Evolutionary conservation across 2,329 filamentous ascomycete genomes (phyloP).

Genomic region (Fusarium goolgardi): DNA sequence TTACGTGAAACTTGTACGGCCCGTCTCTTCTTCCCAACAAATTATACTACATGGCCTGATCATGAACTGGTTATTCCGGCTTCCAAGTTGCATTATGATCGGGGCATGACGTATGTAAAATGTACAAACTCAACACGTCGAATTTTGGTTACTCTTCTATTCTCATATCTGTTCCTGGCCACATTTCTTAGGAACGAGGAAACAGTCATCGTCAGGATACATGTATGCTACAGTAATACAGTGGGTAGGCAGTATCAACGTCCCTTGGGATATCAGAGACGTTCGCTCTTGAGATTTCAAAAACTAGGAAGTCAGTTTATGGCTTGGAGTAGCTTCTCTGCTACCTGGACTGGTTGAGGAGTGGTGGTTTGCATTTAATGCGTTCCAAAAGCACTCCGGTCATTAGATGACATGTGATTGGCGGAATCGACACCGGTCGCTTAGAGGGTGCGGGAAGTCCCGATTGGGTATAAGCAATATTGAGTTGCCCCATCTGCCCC

Average conservation of each 20-base stretch:
- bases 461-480: background rate
- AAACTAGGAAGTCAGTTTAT: too few relatives aligned
- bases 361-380: background rate
- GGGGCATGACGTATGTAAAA: background rate
- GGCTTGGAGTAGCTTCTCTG: too few relatives aligned
- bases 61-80: background rate
- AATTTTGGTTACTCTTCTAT: too few relatives aligned
- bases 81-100: background rate
- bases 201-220: background rate
- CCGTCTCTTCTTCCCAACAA: background rate
- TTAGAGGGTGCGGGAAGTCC: accelerated
- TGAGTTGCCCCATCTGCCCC: background rate
- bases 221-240: background rate
- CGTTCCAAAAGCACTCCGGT: background rate
- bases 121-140: background rate
- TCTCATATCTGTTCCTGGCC: background rate
- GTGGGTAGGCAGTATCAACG: background rate
- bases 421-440: accelerated
- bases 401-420: background rate
- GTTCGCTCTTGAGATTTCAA: too few relatives aligned
- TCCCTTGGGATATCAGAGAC: background rate
- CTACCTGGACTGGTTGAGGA: background rate
- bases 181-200: background rate
- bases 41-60: background rate
- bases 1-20: background rate